Evolutionary conservation across 306 rosid genomes (phyloP).

Genomic region (Ziziphus jujuba): DNA sequence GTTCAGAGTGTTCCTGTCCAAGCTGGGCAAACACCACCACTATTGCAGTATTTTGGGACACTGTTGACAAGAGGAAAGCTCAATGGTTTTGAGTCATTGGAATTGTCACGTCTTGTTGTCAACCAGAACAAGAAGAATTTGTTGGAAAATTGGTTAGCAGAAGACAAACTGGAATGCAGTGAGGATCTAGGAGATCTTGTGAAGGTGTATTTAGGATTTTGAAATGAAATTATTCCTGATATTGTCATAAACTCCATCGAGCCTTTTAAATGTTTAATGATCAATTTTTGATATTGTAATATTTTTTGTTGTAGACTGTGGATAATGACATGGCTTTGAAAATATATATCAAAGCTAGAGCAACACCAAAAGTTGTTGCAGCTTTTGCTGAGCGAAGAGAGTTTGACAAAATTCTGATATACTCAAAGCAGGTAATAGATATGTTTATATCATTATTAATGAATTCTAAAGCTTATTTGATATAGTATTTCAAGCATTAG

Average conservation of each 20-base stretch:
- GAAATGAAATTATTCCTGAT: not conserved
- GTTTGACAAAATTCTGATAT: constrained; percentile 94
- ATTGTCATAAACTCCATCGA: not conserved
- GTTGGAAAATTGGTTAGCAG: constrained; percentile 97
- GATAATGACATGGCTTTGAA: constrained; percentile 94
- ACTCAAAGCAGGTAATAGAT: constrained; percentile 85
- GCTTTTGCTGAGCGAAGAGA: constrained; percentile 99
- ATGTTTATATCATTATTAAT: constrained; percentile 12
- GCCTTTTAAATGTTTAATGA: not conserved
- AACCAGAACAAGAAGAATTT: constrained; percentile 98
- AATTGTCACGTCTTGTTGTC: constrained; percentile 92
- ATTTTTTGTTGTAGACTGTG: constrained; percentile 66
- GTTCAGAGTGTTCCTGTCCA: constrained; percentile 98
- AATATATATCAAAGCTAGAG: constrained; percentile 97
- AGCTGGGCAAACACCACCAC: constrained; percentile 98
- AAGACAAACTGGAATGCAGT: constrained; percentile 99
- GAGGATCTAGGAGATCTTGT: constrained; percentile 99
- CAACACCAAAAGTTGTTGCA: constrained; percentile 98
- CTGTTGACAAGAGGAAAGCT: constrained; percentile 92
- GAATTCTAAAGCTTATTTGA: constrained; percentile 3
- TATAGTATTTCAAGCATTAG: not conserved
- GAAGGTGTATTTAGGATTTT: constrained; percentile 60
- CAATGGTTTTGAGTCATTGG: constrained; percentile 93
- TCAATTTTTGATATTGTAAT: not conserved
- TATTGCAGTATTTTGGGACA: constrained; percentile 98